A percentile compares a stretch with the other conserved stretches of the same genome.
phyloP scores from a whole-genome alignment of 169 alveolate genomes.

The Babesia bovis region DNA sequence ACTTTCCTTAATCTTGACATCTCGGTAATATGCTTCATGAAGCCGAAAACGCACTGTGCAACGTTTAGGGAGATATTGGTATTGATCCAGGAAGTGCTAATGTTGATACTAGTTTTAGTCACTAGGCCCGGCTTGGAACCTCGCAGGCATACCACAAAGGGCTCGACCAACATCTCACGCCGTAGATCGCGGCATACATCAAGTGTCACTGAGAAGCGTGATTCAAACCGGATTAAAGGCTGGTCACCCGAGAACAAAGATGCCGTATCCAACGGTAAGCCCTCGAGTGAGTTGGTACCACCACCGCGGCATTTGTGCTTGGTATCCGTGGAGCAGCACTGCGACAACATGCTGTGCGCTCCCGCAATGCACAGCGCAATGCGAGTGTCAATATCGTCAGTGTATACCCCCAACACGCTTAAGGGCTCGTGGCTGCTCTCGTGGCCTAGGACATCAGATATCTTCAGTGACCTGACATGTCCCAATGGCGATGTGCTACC shows the following conservation, averaged over 20 bases:
- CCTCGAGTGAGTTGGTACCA: not conserved
- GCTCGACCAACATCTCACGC: slow-evolving; percentile 61
- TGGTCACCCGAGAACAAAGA: not conserved
- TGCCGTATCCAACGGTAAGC: not conserved
- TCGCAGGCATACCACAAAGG: slow-evolving; percentile 26
- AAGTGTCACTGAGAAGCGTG: slow-evolving; percentile 20
- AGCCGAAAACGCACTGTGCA: slow-evolving; percentile 55
- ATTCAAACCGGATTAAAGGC: slow-evolving; percentile 6
- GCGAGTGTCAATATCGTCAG: not conserved
- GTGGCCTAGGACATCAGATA: not conserved
- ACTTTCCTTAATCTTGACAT: slow-evolving; percentile 27
- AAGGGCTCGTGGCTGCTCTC: not conserved
- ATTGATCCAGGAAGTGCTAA: slow-evolving; percentile 65
- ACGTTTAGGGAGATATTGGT: slow-evolving; percentile 50
- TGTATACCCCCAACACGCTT: not conserved
- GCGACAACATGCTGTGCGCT: slow-evolving; percentile 2
- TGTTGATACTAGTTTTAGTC: slow-evolving; percentile 31
- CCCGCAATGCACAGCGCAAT: slow-evolving; percentile 10
- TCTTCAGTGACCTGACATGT: not conserved
- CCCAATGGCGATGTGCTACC: not conserved
- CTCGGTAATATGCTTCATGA: slow-evolving; percentile 47
- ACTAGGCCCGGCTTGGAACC: slow-evolving; percentile 46
- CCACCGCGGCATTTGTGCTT: not conserved
- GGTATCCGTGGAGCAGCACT: not conserved
- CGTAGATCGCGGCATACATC: slow-evolving; percentile 43